Base-by-base conservation (phyloP, 768 basidiomycete species). In the Trametes meyenii region DNA sequence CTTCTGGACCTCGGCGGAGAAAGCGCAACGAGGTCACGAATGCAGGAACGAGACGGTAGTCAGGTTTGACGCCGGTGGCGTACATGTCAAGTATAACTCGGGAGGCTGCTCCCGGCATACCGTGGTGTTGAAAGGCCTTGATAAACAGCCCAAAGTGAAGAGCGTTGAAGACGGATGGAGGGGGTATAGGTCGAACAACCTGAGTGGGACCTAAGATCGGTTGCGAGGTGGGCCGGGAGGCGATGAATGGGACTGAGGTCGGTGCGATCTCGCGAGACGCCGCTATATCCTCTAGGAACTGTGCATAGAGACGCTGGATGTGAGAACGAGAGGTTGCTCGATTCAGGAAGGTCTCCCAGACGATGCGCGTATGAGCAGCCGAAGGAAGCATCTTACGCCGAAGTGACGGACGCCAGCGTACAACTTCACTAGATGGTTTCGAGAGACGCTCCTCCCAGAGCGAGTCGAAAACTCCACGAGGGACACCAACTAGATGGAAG, bases 401-500 rank as follows among this genome's bases (percentile, higher is more conserved):
- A 19, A 50, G n/a, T 6, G 23, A 21, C 2, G 29, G 54, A 17
- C 55, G 55, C 24, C 19, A 51, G 19, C 13, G 29, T 10, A 26
- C 19, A 1, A 21, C 17, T n/a, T 21, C 24, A 21, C 21, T 19
- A 1, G 57, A 19, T 11, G n/a, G 49, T 13, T 5, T 44, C 11
- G 17, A n/a, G 50, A 38, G 48, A 44, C 50, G 58, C 45, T 64
- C 24, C 33, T n/a, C 14, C 55, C 55, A 57, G 6, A 40, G 21
- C 11, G 19, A 21, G 10, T 61, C 43, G 43, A 53, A 11, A 1
- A 62, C 58, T 13, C 58, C 39, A 11, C n/a, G 19, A 0, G 88
- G 86, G n/a, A 90, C 74, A 14, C 84, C 86, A 39, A 78, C 71
- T 7, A 78, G 62, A 56, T 78, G 79, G 66, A 87, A 89, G 55